These are phyloP conservation scores for Ascochyta rabiei DNA, from an alignment of 2,329 filamentous ascomycete species.

Conservation along the genomic window DNA sequence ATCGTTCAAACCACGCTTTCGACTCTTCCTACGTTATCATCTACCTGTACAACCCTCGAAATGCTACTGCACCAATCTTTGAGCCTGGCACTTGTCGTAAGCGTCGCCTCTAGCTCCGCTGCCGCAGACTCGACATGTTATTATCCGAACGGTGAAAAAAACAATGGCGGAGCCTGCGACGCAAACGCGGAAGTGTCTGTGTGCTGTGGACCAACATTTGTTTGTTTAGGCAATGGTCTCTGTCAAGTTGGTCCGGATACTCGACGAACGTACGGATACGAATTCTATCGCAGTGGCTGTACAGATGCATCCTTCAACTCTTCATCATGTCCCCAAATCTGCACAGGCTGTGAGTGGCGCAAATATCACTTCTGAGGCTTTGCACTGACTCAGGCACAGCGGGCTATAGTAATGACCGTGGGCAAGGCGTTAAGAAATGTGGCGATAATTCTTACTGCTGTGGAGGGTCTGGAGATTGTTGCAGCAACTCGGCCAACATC, in stretches of 20 bases:
- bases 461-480: slow-evolving; percentile 24
- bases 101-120: background rate
- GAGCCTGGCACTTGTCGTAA: background rate
- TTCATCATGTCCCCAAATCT: slow-evolving; percentile 25
- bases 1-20: slow-evolving; percentile 3
- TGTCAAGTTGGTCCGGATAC: slow-evolving; percentile 26
- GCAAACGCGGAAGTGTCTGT: slow-evolving; percentile 22
- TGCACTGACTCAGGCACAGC: slow-evolving; percentile 13
- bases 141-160: slow-evolving; percentile 25
- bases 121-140: slow-evolving; percentile 25
- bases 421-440: slow-evolving; percentile 26
- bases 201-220: slow-evolving; percentile 32
- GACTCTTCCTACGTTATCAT: background rate
- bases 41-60: background rate
- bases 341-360: slow-evolving; percentile 23
- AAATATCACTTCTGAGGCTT: background rate
- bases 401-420: slow-evolving; percentile 14
- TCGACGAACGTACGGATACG: slow-evolving; percentile 19
- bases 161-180: slow-evolving; percentile 23
- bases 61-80: background rate
- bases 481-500: slow-evolving; percentile 19
- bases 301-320: slow-evolving; percentile 31
- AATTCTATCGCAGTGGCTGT: slow-evolving; percentile 28
- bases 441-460: slow-evolving; percentile 28
- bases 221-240: slow-evolving; percentile 30